Evolutionary conservation across 192 early-diverging fungal genomes (phyloP).

Genomic region (Linderina pennispora): DNA sequence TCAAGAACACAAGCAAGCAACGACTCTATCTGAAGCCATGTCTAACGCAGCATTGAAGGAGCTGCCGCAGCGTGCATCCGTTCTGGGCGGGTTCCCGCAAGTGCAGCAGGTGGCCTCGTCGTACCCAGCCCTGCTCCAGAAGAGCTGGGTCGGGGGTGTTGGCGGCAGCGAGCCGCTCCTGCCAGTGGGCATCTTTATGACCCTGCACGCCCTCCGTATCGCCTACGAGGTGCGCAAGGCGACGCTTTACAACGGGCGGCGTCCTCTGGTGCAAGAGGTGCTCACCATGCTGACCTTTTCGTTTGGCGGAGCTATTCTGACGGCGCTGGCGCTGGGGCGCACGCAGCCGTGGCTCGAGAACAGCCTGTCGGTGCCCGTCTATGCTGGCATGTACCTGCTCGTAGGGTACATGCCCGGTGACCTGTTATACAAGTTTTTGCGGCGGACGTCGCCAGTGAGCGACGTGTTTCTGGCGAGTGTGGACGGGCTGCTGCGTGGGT

Average conservation of each 20-base stretch:
- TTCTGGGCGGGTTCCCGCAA: constrained; percentile 11
- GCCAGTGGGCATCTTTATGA: constrained; percentile 46
- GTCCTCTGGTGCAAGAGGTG: constrained; percentile 39
- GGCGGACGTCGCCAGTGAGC: constrained; percentile 31
- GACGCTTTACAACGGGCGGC: constrained; percentile 24
- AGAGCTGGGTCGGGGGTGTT: constrained; percentile 20
- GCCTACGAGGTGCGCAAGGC: constrained; percentile 51
- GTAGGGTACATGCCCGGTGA: constrained; percentile 41
- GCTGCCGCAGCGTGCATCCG: constrained; percentile 7
- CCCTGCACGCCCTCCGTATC: constrained; percentile 47
- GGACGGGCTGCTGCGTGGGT: constrained; percentile 47
- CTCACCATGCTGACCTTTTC: constrained; percentile 48
- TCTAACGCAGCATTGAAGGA: too few relatives aligned
- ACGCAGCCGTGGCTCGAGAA: constrained; percentile 45
- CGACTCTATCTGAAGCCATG: too few relatives aligned
- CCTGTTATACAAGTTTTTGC: constrained; percentile 29
- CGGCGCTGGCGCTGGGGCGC: constrained; percentile 39
- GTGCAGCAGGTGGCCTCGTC: constrained; percentile 29
- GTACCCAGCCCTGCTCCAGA: constrained; percentile 24
- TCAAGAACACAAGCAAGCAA: too few relatives aligned
- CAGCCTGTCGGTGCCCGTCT: constrained; percentile 40
- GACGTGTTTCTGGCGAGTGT: constrained; percentile 46
- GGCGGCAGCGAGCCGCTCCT: constrained; percentile 16
- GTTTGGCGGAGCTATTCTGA: constrained; percentile 48
- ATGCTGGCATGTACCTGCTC: constrained; percentile 29